Base-by-base conservation (phyloP, 1,284 basidiomycete species). In the Blastosporella zonata region DNA sequence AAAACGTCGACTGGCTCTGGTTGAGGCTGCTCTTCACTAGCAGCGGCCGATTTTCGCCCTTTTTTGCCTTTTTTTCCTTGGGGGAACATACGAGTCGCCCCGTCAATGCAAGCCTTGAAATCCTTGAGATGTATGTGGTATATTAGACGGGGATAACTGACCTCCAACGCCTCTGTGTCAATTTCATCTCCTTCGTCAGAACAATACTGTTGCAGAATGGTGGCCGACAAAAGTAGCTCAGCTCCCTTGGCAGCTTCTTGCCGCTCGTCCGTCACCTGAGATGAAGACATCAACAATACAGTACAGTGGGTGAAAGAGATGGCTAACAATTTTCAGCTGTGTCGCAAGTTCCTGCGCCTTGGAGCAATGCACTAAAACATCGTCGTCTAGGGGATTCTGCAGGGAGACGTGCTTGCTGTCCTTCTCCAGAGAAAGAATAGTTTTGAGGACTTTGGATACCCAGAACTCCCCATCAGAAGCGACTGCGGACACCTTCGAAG, bases 381-480 rank as follows among this genome's bases (percentile, higher is more conserved):
- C 81, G 18, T 83, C 80, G 43, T 86, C 83, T 9, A 75, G 61
- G 15, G 84, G 78, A 10, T 69, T 65, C 1, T 87, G 65, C 1
- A 74, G 56, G n/a, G 74, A 67, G 39, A 86, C 79, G 60, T 92
- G 85, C 64, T 90, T 91, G 27, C 62, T 62, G 63, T 95, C 89
- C 47, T 74, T 73, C 61, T 88, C 82, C 25, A 93, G 63, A 39
- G 62, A 59, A 20, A 74, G 68, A 49, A 97, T 74, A 6, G 79
- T 80, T 3, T 72, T 66, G 28, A 93, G 71, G 3, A 83, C 81
- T 59, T 82, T 83, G 5, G 81, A 75, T 2, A 91, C 71, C 95
- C 94, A 97, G 47, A 89, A 82, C 57, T 85, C 77, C 20, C 91
- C 90, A 47, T 87, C 78, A 4, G 81, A 75, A 36, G 87, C 79